Percentiles rank a stretch among this genome's conserved stretches.
These are phyloP conservation scores for Eucalyptus sp. DNA, from an alignment of 345 rosid genomes.

Conservation along the genomic window DNA sequence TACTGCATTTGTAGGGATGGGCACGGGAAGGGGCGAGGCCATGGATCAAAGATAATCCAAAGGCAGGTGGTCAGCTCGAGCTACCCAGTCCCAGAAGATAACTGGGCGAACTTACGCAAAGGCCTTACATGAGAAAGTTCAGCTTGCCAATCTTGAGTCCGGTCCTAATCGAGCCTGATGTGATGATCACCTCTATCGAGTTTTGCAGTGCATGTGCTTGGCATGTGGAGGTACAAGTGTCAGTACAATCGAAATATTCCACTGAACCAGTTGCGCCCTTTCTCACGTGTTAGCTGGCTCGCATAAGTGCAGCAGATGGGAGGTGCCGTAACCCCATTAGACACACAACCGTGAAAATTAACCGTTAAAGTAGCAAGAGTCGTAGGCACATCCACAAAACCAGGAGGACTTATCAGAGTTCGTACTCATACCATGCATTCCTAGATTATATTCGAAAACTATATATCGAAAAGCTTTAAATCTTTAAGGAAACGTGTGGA, in stretches of 20 bases:
- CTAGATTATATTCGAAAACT: not conserved
- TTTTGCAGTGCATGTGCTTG: not conserved
- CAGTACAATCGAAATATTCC: not conserved
- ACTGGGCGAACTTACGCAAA: not conserved
- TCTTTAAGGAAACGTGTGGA: not conserved
- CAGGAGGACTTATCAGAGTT: not conserved
- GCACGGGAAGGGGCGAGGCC: not conserved
- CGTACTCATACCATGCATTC: not conserved
- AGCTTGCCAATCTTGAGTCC: not conserved
- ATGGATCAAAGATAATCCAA: not conserved
- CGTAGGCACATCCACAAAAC: not conserved
- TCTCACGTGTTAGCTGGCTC: not conserved
- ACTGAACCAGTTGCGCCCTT: not conserved
- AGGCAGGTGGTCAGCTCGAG: not conserved
- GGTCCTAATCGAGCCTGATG: not conserved
- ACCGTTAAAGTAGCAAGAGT: not conserved
- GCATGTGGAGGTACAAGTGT: not conserved
- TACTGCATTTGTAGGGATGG: not conserved
- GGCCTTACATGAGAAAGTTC: not conserved
- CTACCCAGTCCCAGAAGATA: not conserved
- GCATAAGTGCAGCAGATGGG: not conserved
- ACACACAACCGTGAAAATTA: not conserved
- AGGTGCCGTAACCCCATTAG: not conserved
- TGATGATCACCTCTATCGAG: not conserved
- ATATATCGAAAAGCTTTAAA: too few species aligned